Evolutionary conservation across 2,329 filamentous ascomycete species (phyloP).

Genomic region (Fusarium gaditjirri): DNA sequence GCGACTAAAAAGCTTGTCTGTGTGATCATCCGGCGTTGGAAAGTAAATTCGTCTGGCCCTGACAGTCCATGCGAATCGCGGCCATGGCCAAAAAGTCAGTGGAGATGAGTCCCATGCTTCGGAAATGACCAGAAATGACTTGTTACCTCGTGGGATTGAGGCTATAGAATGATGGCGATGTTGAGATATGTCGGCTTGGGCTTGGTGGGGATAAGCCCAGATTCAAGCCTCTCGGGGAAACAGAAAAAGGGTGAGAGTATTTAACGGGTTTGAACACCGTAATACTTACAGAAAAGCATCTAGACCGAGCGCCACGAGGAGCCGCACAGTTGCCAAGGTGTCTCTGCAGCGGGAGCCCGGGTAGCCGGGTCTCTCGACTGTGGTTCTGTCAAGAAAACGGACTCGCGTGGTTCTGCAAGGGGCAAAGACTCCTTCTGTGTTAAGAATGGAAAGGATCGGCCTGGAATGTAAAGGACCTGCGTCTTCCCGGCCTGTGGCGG

Average conservation of each 20-base stretch:
- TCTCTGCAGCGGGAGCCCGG: background rate
- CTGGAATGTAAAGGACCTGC: background rate
- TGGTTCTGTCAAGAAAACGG: background rate
- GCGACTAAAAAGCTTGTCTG: background rate
- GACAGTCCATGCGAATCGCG: background rate
- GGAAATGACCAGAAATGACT: background rate
- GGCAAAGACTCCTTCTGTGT: background rate
- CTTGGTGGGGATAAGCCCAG: background rate
- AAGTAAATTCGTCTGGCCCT: background rate
- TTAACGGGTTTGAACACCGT: background rate
- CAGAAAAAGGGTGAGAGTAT: background rate
- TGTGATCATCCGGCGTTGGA: background rate
- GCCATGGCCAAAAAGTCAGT: too few relatives aligned
- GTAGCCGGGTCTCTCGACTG: background rate
- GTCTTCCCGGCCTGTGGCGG: background rate
- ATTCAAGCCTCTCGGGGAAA: background rate
- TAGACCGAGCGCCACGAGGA: background rate
- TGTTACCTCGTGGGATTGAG: background rate
- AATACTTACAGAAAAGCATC: background rate
- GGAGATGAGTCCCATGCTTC: too few relatives aligned
- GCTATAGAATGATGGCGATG: background rate
- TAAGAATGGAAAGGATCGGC: slow-evolving; percentile 5
- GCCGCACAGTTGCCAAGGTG: background rate
- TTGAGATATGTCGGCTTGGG: background rate
- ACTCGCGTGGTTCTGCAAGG: background rate